phyloP scores from a whole-genome alignment of 306 rosid genomes.

The Arachis hypogaea region DNA sequence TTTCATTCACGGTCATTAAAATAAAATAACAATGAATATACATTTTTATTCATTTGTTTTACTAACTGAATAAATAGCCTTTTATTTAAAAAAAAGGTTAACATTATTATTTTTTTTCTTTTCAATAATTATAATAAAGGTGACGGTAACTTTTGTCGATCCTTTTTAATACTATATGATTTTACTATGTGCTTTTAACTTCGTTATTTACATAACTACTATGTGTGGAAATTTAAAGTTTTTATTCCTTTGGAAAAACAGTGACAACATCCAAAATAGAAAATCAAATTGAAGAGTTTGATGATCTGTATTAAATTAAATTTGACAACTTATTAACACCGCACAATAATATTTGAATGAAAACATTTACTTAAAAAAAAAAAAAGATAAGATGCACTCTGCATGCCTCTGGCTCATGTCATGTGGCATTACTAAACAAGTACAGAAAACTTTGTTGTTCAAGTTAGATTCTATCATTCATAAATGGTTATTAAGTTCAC shows the following conservation, averaged over 20 bases:
- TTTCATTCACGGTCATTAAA: too few species aligned
- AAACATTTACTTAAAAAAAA: neutral
- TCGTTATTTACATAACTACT: neutral
- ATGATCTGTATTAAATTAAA: neutral
- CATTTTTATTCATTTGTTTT: too few species aligned
- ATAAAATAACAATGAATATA: too few species aligned
- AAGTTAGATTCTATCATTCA: neutral
- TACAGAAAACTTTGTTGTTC: neutral
- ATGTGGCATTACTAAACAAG: too few species aligned
- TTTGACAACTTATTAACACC: neutral
- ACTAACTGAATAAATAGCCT: neutral
- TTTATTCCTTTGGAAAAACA: neutral
- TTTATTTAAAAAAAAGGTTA: too few species aligned
- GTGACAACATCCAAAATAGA: neutral
- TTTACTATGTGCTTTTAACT: neutral
- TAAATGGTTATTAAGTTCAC: neutral
- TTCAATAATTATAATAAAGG: neutral
- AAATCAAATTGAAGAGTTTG: neutral
- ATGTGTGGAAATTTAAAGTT: neutral
- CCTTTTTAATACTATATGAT: neutral
- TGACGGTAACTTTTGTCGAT: neutral
- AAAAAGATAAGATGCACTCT: neutral
- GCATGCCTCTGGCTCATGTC: too few species aligned
- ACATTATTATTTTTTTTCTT: neutral
- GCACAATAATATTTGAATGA: neutral